Percentiles rank a stretch among this genome's conserved stretches.
Conservation (phyloP, 768 basidiomycete species). For the Termitomyces sp. region DNA sequence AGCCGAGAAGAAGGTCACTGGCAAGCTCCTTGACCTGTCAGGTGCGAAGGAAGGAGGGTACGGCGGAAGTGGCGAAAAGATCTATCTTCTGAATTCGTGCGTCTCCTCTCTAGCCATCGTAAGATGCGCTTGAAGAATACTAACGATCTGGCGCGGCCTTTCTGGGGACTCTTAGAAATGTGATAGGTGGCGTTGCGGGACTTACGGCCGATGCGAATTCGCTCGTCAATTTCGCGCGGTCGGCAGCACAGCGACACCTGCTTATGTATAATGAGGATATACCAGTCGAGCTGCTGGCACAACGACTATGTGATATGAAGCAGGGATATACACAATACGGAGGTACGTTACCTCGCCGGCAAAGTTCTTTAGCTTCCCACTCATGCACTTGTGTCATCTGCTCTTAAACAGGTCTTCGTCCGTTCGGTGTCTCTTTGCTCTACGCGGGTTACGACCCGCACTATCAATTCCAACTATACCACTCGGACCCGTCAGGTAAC, state of each 20-base stretch:
- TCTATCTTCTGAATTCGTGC: constrained; percentile 90
- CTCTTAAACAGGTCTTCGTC: constrained; percentile 73
- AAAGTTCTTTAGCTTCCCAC: background rate
- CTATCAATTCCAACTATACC: constrained; percentile 96
- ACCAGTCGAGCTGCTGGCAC: constrained; percentile 93
- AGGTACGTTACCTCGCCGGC: constrained; percentile 43
- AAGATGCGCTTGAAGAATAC: background rate
- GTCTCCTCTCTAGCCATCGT: constrained; percentile 21
- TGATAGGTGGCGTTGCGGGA: constrained; percentile 93
- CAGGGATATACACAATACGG: constrained; percentile 98
- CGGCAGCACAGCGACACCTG: constrained; percentile 86
- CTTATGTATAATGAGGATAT: constrained; percentile 95
- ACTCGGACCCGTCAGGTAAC: constrained; percentile 97
- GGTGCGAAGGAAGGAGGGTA: constrained; percentile 84
- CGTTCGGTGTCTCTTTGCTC: constrained; percentile 95
- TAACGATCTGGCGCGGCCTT: background rate
- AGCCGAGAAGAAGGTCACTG: constrained; percentile 97
- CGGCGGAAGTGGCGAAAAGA: constrained; percentile 97
- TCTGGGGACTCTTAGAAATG: constrained; percentile 59
- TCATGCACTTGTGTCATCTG: background rate
- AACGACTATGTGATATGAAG: constrained; percentile 94
- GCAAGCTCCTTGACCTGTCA: constrained; percentile 92
- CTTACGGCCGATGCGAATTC: constrained; percentile 98
- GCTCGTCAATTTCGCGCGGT: constrained; percentile 89
- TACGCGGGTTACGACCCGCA: constrained; percentile 97